These are phyloP conservation scores for Apiosordaria backusii DNA, from an alignment of 495 filamentous ascomycete species.

Conservation along the genomic window DNA sequence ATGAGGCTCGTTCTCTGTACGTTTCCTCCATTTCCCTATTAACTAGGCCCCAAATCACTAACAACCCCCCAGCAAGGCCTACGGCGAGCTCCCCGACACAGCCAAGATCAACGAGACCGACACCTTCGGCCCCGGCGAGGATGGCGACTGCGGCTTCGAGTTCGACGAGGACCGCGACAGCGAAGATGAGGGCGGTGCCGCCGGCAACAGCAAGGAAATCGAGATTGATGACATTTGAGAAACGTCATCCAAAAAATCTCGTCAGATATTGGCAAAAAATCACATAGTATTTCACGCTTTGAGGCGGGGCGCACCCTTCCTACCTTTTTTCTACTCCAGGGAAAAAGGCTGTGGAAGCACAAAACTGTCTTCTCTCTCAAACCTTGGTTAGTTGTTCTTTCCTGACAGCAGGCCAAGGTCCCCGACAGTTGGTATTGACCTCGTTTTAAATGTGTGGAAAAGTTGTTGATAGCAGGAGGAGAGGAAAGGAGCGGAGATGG, in stretches of 20 bases:
- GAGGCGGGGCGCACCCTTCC: slow-evolving; percentile 19
- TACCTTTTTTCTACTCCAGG: background rate
- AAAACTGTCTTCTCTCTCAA: slow-evolving; percentile 64
- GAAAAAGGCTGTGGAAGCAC: slow-evolving; percentile 24
- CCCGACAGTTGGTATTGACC: slow-evolving; percentile 47
- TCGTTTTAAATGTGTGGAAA: slow-evolving; percentile 11
- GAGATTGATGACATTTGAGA: slow-evolving; percentile 71
- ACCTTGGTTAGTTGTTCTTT: slow-evolving; percentile 21
- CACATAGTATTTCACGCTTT: background rate
- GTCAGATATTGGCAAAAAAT: slow-evolving; percentile 4
- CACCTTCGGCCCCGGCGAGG: slow-evolving; percentile 38
- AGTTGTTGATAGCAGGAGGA: slow-evolving; percentile 15
- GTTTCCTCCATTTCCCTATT: slow-evolving; percentile 7
- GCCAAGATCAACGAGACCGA: slow-evolving; percentile 71
- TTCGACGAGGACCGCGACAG: slow-evolving; percentile 87
- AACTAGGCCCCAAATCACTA: slow-evolving; percentile 7
- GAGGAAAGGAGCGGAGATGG: slow-evolving; percentile 12
- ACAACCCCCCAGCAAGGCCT: slow-evolving; percentile 61
- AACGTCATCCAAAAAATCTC: background rate
- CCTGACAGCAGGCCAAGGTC: slow-evolving; percentile 26
- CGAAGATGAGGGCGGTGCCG: slow-evolving; percentile 58
- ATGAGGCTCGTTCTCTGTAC: slow-evolving; percentile 83
- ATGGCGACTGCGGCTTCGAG: slow-evolving; percentile 79
- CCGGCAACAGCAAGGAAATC: slow-evolving; percentile 58
- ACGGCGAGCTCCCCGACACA: slow-evolving; percentile 93